Evolutionary conservation across 140 eudicot species (phyloP).

Genomic region (Cichorium intybus): DNA sequence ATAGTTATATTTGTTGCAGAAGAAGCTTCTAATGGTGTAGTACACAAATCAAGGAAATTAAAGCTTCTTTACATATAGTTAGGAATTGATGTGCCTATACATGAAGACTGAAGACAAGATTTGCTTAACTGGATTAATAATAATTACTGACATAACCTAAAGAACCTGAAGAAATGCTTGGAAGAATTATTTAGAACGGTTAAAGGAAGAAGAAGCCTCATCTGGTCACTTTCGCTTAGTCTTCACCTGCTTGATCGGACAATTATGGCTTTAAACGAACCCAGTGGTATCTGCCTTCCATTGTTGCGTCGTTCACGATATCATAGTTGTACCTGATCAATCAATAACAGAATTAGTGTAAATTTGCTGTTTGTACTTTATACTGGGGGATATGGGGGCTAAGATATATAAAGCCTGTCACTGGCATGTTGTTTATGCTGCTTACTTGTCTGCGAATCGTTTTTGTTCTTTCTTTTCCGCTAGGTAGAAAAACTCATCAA

Average conservation of each 20-base stretch:
- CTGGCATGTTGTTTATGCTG: constrained; percentile 18
- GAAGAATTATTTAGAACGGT: constrained; percentile 14
- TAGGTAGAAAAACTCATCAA: constrained; percentile 66
- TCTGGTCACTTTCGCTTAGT: not conserved
- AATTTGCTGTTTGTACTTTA: constrained; percentile 2
- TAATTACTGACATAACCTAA: constrained; percentile 10
- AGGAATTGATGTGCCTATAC: constrained; percentile 34
- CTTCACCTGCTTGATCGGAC: constrained; percentile 4
- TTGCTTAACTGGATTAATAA: constrained; percentile 8
- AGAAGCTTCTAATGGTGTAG: constrained; percentile 31
- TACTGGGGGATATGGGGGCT: constrained; percentile 12
- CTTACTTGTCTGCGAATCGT: constrained; percentile 76
- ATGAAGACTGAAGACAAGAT: constrained; percentile 5
- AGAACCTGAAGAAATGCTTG: constrained; percentile 11
- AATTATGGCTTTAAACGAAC: constrained; percentile 54
- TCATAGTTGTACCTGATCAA: constrained; percentile 79
- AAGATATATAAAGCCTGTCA: constrained; percentile 3
- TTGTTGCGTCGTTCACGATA: constrained; percentile 65
- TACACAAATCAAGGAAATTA: constrained; percentile 24
- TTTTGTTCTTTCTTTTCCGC: constrained; percentile 58
- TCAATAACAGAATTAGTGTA: constrained; percentile 1
- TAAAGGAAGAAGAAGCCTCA: not conserved
- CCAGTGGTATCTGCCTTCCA: constrained; percentile 85
- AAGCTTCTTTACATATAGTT: constrained; percentile 31
- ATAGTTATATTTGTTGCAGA: constrained; percentile 38